Conservation (phyloP, 129 eudicot genomes). For the Centella asiatica region DNA sequence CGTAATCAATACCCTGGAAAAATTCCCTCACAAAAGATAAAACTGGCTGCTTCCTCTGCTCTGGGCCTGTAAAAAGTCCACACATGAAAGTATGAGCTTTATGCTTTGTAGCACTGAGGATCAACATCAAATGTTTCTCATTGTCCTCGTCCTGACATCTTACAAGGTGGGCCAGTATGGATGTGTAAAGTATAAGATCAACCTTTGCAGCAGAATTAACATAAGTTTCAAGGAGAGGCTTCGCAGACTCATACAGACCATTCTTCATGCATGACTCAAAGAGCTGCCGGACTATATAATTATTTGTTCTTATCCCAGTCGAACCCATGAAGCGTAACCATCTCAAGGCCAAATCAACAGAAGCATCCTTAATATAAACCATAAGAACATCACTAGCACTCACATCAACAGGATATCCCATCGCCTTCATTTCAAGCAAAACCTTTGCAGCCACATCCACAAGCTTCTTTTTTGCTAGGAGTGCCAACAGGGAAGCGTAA, state of each 20-base stretch:
- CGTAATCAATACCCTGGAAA: conserved; percentile 89
- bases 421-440: conserved; percentile 88
- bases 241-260: conserved; percentile 83
- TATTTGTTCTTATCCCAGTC: conserved; percentile 83
- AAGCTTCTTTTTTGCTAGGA: conserved; percentile 86
- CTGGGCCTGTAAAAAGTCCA: conserved; percentile 95
- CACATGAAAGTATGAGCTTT: conserved; percentile 87
- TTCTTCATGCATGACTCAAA: conserved; percentile 99
- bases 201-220: conserved; percentile 81
- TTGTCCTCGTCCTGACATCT: conserved; percentile 91
- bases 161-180: conserved; percentile 89
- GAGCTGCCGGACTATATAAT: conserved; percentile 79
- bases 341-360: conserved; percentile 79
- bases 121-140: conserved; percentile 84
- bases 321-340: conserved; percentile 97
- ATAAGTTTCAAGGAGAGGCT: conserved; percentile 91
- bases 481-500: conserved; percentile 64
- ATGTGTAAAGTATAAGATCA: conserved; percentile 91
- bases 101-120: conserved; percentile 70
- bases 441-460: conserved; percentile 89
- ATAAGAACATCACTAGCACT: conserved; percentile 92
- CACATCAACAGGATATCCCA: conserved; percentile 89
- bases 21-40: conserved; percentile 81
- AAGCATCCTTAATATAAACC: conserved; percentile 88
- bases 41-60: conserved; percentile 89